phyloP scores from a whole-genome alignment of 352 stramenopile genomes.

The Elongisporangium senticosum region DNA sequence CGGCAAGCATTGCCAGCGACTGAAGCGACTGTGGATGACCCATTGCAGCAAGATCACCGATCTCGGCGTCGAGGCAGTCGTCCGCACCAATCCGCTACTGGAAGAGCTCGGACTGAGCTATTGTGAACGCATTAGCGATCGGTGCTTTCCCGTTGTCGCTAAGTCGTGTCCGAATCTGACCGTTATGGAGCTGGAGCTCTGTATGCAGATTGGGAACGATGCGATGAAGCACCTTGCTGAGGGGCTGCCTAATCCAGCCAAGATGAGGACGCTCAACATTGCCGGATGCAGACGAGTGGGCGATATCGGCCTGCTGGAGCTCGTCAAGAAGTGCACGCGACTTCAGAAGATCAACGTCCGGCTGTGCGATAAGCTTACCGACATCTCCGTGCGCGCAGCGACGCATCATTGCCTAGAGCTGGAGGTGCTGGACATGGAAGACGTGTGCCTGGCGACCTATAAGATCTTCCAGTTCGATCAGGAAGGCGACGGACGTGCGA shows the following conservation, averaged over 20 bases:
- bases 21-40: conserved; percentile 47
- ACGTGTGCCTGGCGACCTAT: conserved; percentile 62
- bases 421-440: conserved; percentile 74
- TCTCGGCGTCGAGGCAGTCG: conserved; percentile 64
- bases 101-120: conserved; percentile 55
- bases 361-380: conserved; percentile 80
- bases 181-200: conserved; percentile 52
- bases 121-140: conserved; percentile 65
- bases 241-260: conserved; percentile 30
- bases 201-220: conserved; percentile 46
- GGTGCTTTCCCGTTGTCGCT: conserved; percentile 44
- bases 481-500: conserved; percentile 66
- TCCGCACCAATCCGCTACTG: conserved; percentile 37
- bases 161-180: conserved; percentile 38
- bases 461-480: conserved; percentile 84
- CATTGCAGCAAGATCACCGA: conserved; percentile 75
- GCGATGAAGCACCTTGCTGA: conserved; percentile 55
- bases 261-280: conserved; percentile 67
- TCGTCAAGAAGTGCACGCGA: conserved; percentile 51
- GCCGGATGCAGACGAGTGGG: conserved; percentile 70
- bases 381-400: conserved; percentile 54
- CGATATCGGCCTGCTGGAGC: conserved; percentile 71
- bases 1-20: conserved; percentile 38
- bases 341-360: conserved; percentile 72
- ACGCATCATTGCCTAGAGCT: conserved; percentile 86